Base-by-base conservation (phyloP, 139 green algal genomes). In the Chlorella vulgaris region DNA sequence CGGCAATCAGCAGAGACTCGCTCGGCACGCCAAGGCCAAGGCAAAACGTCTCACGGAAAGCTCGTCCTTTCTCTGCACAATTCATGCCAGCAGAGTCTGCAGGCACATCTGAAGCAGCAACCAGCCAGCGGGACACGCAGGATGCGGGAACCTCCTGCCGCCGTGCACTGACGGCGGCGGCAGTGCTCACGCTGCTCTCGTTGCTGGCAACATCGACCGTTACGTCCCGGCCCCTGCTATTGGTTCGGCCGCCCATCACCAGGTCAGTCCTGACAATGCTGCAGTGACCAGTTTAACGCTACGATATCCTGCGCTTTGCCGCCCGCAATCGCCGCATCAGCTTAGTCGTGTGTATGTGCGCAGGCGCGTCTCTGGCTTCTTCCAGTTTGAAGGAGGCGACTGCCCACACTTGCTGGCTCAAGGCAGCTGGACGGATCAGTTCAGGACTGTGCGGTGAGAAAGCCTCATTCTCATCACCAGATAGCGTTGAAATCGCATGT, bases 171-270 rank as follows among this genome's bases (percentile, higher is more conserved):
- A 50, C 68, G 38, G 73, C 35, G 5, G 73, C 73, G 26, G 73
- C 51, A 15, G 73, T 79, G 0, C 22, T 28, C 7, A 29, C 73
- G 26, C 51, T 79, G 19, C 28, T 3, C 51, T 33, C 36, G 53
- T 53, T 79, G 33, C 28, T 79, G 4, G 38, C 35, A 24, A 53
- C 53, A 4, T 50, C 73, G 0, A 35, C 58, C 26, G 13, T 50
- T 22, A 42, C 50, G 3, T 22, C 38, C 35, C 50, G 73, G 5
- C 73, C 73, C 1, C 73, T 79, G 24, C 53, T 79, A 50, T 51
- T 79, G 2, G 35, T 51, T 8, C 35, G 73, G 50, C 73, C 73
- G 2, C 73, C 73, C 33, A 79, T 79, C 36, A 79, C 73, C 2
- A 53, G 73, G 73, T 79, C 51, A 28, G 47, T 3, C 55, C 55